These are phyloP conservation scores for Aphanomyces stellatus DNA, from an alignment of 352 stramenopile genomes.

Conservation along the genomic window DNA sequence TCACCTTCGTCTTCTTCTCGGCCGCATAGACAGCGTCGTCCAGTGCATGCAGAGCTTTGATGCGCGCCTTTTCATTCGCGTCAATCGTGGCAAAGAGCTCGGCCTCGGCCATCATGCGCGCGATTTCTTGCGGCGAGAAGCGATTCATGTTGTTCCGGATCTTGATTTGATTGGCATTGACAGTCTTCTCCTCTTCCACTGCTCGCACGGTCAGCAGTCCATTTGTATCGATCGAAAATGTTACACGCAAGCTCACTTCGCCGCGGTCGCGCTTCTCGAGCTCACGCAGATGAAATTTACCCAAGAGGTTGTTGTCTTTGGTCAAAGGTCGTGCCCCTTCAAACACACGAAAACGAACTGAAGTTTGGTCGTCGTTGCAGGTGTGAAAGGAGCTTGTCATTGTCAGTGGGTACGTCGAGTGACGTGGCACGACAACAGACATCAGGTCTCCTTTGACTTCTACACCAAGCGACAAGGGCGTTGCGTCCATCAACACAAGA, in stretches of 20 bases:
- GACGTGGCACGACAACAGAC: slow-evolving; percentile 55
- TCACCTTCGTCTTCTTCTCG: slow-evolving; percentile 55
- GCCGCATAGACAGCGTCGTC: slow-evolving; percentile 48
- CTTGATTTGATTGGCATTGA: slow-evolving; percentile 50
- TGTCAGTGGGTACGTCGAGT: slow-evolving; percentile 30
- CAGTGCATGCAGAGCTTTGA: slow-evolving; percentile 52
- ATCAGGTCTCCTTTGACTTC: slow-evolving; percentile 52
- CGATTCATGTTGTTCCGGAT: slow-evolving; percentile 70
- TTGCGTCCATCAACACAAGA: slow-evolving; percentile 27
- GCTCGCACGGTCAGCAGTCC: slow-evolving; percentile 88
- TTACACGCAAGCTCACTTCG: slow-evolving; percentile 87
- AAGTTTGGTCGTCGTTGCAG: slow-evolving; percentile 75
- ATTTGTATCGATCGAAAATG: slow-evolving; percentile 89
- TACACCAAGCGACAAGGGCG: slow-evolving; percentile 37
- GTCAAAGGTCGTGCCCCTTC: slow-evolving; percentile 82
- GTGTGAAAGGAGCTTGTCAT: slow-evolving; percentile 41
- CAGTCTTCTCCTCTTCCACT: slow-evolving; percentile 71
- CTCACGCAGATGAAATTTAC: slow-evolving; percentile 86
- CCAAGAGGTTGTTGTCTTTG: slow-evolving; percentile 89
- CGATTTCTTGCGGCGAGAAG: slow-evolving; percentile 56
- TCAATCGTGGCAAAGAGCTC: slow-evolving; percentile 69
- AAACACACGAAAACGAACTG: slow-evolving; percentile 78
- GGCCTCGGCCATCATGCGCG: slow-evolving; percentile 57
- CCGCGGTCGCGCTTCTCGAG: slow-evolving; percentile 79
- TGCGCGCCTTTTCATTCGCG: slow-evolving; percentile 48